Percentiles rank a stretch among this genome's conserved stretches.
Conservation (phyloP, 73 alveolate genomes). For the Tetrahymena borealis region DNA sequence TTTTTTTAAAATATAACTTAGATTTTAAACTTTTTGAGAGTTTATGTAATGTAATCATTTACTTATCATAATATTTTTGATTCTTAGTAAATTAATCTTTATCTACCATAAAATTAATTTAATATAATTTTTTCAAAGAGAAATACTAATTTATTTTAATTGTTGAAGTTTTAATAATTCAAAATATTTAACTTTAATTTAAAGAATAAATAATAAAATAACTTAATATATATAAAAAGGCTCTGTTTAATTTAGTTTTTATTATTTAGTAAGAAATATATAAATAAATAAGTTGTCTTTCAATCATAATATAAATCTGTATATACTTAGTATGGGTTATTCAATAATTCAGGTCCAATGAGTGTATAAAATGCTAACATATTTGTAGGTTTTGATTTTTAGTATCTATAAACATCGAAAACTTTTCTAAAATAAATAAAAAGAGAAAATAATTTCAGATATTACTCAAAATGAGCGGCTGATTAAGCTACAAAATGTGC, state of each 20-base stretch:
- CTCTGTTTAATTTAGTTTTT: neutral
- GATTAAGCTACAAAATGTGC: neutral
- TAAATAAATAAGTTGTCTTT: neutral
- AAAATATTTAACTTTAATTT: no score
- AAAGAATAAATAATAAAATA: no score
- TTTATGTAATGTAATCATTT: no score
- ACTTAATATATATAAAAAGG: no score
- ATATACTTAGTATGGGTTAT: neutral
- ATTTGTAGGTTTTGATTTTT: neutral
- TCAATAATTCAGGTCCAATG: neutral
- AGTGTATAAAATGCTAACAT: neutral
- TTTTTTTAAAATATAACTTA: no score
- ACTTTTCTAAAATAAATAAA: neutral
- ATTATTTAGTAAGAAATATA: neutral
- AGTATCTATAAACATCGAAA: neutral
- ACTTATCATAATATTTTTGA: no score
- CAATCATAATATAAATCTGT: neutral
- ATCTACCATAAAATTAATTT: no score
- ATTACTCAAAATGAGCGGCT: neutral
- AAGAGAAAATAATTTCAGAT: neutral
- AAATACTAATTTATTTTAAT: no score
- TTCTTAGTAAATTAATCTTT: no score
- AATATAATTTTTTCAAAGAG: no score
- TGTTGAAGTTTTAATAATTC: no score
- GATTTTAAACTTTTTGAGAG: no score